These are phyloP conservation scores for Huntiella omanensis DNA, from an alignment of 2,329 filamentous ascomycete genomes.

Conservation along the genomic window DNA sequence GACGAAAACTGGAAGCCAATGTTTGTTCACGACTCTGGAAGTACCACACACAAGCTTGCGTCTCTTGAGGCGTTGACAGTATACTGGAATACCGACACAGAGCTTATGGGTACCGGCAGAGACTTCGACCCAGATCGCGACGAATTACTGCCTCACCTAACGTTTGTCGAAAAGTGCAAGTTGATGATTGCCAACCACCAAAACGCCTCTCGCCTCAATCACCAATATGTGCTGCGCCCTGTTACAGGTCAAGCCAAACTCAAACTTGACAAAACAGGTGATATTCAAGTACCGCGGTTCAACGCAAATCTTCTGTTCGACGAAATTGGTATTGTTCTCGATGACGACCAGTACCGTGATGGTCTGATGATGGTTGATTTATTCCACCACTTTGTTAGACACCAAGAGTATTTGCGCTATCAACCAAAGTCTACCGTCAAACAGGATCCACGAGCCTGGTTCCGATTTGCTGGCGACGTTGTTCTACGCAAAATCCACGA, in stretches of 20 bases:
- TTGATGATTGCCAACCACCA: conserved; percentile 41
- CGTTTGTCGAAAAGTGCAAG: conserved; percentile 60
- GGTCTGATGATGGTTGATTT: conserved; percentile 94
- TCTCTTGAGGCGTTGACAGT: conserved; percentile 76
- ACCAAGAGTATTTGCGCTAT: conserved; percentile 89
- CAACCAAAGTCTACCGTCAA: conserved; percentile 73
- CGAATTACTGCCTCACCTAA: conserved; percentile 48
- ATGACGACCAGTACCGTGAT: conserved; percentile 94
- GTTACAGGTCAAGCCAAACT: conserved; percentile 91
- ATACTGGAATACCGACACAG: conserved; percentile 95
- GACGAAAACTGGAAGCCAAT: conserved; percentile 89
- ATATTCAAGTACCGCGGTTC: conserved; percentile 59
- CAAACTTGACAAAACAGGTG: conserved; percentile 84
- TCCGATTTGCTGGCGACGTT: conserved; percentile 76
- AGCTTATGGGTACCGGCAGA: conserved; percentile 63
- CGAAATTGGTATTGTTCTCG: conserved; percentile 92
- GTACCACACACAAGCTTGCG: conserved; percentile 81
- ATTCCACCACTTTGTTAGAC: conserved; percentile 95
- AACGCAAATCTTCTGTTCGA: conserved; percentile 88
- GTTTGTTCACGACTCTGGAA: conserved; percentile 75
- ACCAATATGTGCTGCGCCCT: conserved; percentile 91
- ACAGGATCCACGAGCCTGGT: conserved; percentile 82
- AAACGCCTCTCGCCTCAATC: conserved; percentile 25
- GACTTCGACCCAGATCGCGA: conserved; percentile 35
- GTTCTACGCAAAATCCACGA: conserved; percentile 91